Evolutionary conservation across 1,284 basidiomycete genomes (phyloP).

Genomic region (Vanrija sp.): DNA sequence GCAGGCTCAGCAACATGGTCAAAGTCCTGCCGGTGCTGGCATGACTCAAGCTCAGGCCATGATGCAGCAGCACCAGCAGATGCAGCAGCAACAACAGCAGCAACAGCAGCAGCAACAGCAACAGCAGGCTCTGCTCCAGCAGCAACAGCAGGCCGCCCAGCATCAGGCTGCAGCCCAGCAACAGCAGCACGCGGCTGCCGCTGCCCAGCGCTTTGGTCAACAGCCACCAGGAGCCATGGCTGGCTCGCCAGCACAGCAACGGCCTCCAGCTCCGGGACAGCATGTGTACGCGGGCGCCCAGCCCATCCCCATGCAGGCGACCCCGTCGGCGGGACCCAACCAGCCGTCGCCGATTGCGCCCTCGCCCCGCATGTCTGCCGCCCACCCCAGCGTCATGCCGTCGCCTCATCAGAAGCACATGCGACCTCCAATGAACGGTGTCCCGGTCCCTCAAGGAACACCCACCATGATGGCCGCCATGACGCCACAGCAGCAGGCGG

Average conservation of each 20-base stretch:
- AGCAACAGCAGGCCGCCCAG: constrained; percentile 7
- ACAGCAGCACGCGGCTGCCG: constrained; percentile 15
- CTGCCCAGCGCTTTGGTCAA: constrained; percentile 18
- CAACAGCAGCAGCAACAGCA: constrained; percentile 11
- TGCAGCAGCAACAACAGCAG: constrained; percentile 13
- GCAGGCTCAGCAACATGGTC: constrained; percentile 9
- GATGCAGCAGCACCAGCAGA: constrained; percentile 24
- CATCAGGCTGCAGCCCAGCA: constrained; percentile 20
- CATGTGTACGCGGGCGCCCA: constrained; percentile 23
- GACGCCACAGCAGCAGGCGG: constrained; percentile 29
- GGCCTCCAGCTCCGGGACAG: constrained; percentile 22
- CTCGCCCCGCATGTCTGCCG: constrained; percentile 30
- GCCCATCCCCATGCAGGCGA: constrained; percentile 23
- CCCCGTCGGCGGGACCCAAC: constrained; percentile 19
- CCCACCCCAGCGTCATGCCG: constrained; percentile 29
- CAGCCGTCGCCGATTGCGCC: constrained; percentile 27
- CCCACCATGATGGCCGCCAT: constrained; percentile 36
- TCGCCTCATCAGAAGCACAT: constrained; percentile 37
- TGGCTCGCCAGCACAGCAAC: constrained; percentile 26
- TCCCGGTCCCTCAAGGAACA: constrained; percentile 11
- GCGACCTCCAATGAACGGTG: constrained; percentile 32
- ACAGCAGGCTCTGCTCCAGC: constrained; percentile 17
- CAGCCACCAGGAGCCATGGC: constrained; percentile 9
- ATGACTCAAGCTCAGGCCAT: constrained; percentile 18
- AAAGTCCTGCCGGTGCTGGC: constrained; percentile 20